A percentile compares a stretch with the other conserved stretches of the same genome.
Evolutionary conservation across 148 eudicot genomes (phyloP).

Genomic region (Camellia granthamiana): DNA sequence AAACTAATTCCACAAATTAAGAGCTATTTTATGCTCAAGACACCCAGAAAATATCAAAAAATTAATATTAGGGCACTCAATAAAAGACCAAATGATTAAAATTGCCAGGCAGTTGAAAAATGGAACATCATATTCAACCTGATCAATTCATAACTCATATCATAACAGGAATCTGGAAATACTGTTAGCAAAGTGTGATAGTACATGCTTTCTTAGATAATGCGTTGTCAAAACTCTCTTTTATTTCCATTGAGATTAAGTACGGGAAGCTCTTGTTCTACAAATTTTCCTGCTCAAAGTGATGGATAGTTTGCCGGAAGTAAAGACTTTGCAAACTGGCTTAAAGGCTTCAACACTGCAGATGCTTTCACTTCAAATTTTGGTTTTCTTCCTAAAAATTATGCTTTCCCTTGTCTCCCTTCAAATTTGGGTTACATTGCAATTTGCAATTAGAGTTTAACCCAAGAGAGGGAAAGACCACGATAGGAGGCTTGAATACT

Average conservation of each 20-base stretch:
- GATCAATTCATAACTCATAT: neutral
- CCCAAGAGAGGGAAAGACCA: too few species aligned
- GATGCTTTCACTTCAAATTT: too few species aligned
- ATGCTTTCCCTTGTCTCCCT: too few species aligned
- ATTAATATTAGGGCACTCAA: neutral
- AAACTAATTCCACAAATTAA: too few species aligned
- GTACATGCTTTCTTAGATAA: neutral
- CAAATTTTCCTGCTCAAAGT: too few species aligned
- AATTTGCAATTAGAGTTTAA: too few species aligned
- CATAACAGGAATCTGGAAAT: neutral
- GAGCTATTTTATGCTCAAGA: neutral
- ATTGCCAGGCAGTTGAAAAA: neutral
- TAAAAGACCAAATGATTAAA: neutral
- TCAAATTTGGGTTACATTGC: too few species aligned
- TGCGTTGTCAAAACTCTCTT: constrained; percentile 19
- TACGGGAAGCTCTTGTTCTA: constrained; percentile 55
- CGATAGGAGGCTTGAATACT: too few species aligned
- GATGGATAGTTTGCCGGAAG: too few species aligned
- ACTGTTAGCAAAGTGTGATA: neutral
- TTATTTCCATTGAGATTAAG: constrained; percentile 66
- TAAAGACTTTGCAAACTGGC: too few species aligned
- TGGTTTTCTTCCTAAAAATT: too few species aligned
- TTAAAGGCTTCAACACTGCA: too few species aligned
- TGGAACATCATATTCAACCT: neutral
- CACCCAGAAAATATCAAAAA: neutral